phyloP scores from a whole-genome alignment of 495 filamentous ascomycete genomes.

The Lasiosphaeriaceae sp. region DNA sequence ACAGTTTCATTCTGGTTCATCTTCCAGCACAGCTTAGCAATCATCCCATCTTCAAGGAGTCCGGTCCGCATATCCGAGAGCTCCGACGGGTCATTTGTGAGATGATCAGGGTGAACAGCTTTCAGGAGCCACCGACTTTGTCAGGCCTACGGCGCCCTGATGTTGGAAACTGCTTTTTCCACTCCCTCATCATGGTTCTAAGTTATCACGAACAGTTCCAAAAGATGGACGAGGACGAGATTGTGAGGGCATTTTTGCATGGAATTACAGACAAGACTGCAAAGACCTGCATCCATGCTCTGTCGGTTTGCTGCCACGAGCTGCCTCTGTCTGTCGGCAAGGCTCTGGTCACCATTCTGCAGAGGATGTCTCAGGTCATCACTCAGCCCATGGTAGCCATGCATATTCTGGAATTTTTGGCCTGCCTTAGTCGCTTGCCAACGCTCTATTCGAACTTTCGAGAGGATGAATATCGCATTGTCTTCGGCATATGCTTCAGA shows the following conservation, averaged over 20 bases:
- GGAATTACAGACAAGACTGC: constrained; percentile 82
- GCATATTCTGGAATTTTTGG: constrained; percentile 91
- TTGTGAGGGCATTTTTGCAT: constrained; percentile 77
- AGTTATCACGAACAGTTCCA: constrained; percentile 83
- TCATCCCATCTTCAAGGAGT: constrained; percentile 72
- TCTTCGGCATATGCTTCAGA: constrained; percentile 91
- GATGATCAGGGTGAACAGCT: constrained; percentile 68
- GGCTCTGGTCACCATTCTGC: constrained; percentile 73
- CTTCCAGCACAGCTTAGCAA: constrained; percentile 87
- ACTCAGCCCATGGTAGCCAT: constrained; percentile 86
- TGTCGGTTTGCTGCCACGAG: constrained; percentile 92
- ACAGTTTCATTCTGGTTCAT: constrained; percentile 84
- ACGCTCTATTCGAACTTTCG: constrained; percentile 82
- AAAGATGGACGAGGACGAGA: constrained; percentile 81
- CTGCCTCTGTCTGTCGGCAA: constrained; percentile 79
- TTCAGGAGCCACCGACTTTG: constrained; percentile 67
- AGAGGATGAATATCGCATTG: constrained; percentile 81
- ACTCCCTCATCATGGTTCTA: constrained; percentile 76
- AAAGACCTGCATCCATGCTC: constrained; percentile 87
- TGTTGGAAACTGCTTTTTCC: constrained; percentile 81
- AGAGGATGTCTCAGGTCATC: constrained; percentile 91
- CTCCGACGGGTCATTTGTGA: constrained; percentile 77
- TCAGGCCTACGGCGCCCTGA: constrained; percentile 82
- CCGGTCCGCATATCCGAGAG: constrained; percentile 67
- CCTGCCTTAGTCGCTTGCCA: constrained; percentile 77